A percentile compares a stretch with the other conserved stretches of the same genome.
These are phyloP conservation scores for Lachancea thermotolerans DNA, from an alignment of 805 yeast species.

Conservation along the genomic window DNA sequence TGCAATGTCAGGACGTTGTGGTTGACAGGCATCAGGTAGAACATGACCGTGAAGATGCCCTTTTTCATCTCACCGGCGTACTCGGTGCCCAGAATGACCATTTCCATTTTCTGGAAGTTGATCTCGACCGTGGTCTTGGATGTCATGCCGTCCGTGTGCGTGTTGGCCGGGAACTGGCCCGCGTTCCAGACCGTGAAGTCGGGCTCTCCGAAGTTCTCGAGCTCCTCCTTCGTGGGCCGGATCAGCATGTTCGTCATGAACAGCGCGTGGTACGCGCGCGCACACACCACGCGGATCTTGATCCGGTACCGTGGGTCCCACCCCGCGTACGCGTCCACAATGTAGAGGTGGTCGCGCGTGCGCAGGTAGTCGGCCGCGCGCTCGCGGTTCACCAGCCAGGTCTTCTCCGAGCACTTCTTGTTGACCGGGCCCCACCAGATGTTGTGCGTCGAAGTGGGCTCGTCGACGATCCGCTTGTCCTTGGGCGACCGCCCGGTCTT, in stretches of 20 bases:
- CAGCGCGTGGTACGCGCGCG: constrained; percentile 96
- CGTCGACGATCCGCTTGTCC: constrained; percentile 97
- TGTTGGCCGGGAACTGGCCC: constrained; percentile 97
- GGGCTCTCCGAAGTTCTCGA: constrained; percentile 88
- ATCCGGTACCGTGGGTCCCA: constrained; percentile 98
- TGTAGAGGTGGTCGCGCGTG: constrained; percentile 89
- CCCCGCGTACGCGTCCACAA: constrained; percentile 95
- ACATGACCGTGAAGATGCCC: constrained; percentile 98
- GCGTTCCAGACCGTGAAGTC: constrained; percentile 98
- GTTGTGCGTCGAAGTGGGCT: constrained; percentile 71
- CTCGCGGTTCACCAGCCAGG: constrained; percentile 92
- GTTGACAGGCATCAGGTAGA: constrained; percentile 94
- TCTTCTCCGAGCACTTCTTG: constrained; percentile 85
- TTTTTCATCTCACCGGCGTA: constrained; percentile 99
- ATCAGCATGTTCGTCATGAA: constrained; percentile 98
- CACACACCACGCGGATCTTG: constrained; percentile 92
- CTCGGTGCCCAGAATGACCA: constrained; percentile 97
- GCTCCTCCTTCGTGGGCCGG: constrained; percentile 87
- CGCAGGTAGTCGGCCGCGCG: constrained; percentile 95
- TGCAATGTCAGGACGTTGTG: constrained; percentile 89
- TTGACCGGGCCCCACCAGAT: constrained; percentile 99
- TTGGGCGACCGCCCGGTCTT: constrained; percentile 98
- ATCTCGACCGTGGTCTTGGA: constrained; percentile 93
- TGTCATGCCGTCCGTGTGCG: constrained; percentile 95
- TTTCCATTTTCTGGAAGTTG: constrained; percentile 95